phyloP scores from a whole-genome alignment of 1,284 basidiomycete genomes.

The Irpex lacteus region DNA sequence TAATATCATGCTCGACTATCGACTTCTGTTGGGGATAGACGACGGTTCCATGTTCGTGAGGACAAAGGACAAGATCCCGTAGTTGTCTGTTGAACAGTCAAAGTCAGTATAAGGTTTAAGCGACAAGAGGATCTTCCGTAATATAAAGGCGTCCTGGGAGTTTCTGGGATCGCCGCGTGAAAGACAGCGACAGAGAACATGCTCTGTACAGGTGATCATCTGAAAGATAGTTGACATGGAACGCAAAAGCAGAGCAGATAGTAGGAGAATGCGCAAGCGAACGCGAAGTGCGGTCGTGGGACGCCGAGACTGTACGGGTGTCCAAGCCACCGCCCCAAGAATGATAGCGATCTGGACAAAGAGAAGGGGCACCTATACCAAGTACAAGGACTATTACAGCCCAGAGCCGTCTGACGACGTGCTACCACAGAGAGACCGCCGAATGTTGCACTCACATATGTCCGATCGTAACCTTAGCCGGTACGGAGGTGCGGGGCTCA shows the following conservation, averaged over 20 bases:
- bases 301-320: neutral
- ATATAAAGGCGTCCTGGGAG: neutral
- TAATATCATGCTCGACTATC: constrained; percentile 69
- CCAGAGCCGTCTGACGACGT: too few species aligned
- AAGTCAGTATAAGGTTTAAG: neutral
- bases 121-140: neutral
- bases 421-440: neutral
- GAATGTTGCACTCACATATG: constrained; percentile 60
- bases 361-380: neutral
- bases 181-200: neutral
- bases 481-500: constrained; percentile 31
- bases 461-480: constrained; percentile 55
- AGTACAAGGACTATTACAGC: too few species aligned
- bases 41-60: constrained; percentile 61
- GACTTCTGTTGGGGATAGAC: constrained; percentile 57
- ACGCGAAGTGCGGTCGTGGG: neutral
- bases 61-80: constrained; percentile 74
- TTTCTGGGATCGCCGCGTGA: neutral
- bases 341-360: neutral
- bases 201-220: neutral
- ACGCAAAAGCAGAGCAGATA: neutral
- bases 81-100: constrained; percentile 52
- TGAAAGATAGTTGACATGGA: neutral
- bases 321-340: neutral
- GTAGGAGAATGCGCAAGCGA: neutral